Base-by-base conservation (phyloP, 306 rosid genomes). In the Luffa aegyptiaca region DNA sequence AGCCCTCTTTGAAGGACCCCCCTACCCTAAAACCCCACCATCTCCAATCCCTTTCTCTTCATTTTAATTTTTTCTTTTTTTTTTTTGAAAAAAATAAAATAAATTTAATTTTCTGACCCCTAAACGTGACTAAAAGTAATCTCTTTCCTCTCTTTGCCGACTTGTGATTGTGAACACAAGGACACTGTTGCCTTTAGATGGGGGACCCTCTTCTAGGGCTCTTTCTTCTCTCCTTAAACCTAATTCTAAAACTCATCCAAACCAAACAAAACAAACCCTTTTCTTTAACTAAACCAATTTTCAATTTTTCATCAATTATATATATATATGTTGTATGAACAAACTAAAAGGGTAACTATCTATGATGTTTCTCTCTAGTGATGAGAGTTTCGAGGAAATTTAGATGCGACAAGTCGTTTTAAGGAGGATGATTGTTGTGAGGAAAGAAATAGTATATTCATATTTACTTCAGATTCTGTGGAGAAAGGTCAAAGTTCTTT, bases 1-100 rank as follows among this genome's bases (percentile, higher is more conserved):
- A 75, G 78, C 61, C 52, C 56, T 18, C 41, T 20, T 20, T 16
- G 45, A 26, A 73, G 84, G 90, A 72, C 88, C 94, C 89, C 82
- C 79, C 82, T 31, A 73, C 61, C 61, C 45, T 73, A 73, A 73
- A 31, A 4, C 65, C 61, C 73, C 20, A 46, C 76, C 36, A 35
- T 55, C 49, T 44, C 49, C 75, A 13, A 42, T 70, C 73, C 6
- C 73, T 76, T 75, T 76, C 78, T 48, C 82, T 76, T 73, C 80
- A 58, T 78, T 76, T 41, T 45, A 48, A 58, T 58, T 42, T 18
- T 11, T 26, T 39, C 41, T 17, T 56, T 45, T 37, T 39, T 17
- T 4, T 68, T 41, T 41, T 63, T 8, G 12, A 35, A 11, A 45
- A 31, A 9, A 45, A 42, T 26, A 26, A 26, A 26, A 26, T 26